Conservation (phyloP, 163 green algal genomes). For the Scenedesmus sp. region DNA sequence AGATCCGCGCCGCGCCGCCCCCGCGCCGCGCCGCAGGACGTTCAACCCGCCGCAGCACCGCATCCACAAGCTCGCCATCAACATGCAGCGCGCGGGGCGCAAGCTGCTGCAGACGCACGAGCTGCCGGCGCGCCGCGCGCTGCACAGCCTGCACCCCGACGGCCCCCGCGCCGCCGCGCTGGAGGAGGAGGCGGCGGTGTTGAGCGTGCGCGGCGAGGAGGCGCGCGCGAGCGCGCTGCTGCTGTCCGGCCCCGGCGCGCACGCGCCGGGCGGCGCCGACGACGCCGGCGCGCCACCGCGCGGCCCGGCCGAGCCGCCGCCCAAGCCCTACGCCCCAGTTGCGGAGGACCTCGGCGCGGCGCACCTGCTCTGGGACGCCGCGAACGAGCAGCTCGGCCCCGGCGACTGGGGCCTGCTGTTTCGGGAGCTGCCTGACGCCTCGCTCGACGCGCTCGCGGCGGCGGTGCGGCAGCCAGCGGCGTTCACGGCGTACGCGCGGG, state of each 20-base stretch:
- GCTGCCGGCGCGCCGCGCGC: slow-evolving; percentile 40
- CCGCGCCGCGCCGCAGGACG: neutral
- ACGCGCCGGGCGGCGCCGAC: too few relatives aligned
- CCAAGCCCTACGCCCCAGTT: neutral
- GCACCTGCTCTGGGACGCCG: slow-evolving; percentile 21
- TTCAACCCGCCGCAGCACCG: slow-evolving; percentile 35
- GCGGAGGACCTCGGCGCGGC: slow-evolving; percentile 31
- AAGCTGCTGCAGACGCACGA: slow-evolving; percentile 60
- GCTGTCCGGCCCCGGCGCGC: too few relatives aligned
- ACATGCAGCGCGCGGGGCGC: slow-evolving; percentile 59
- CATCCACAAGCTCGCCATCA: slow-evolving; percentile 50
- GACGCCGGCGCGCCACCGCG: neutral
- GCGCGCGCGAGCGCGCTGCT: slow-evolving; percentile 4
- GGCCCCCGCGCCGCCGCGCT: slow-evolving; percentile 36
- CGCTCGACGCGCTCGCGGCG: too few relatives aligned
- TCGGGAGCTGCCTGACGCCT: slow-evolving; percentile 19
- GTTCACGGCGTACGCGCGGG: neutral
- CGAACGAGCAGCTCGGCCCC: slow-evolving; percentile 6
- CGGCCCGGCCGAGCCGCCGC: neutral
- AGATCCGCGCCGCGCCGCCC: too few relatives aligned
- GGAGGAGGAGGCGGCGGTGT: slow-evolving; percentile 47
- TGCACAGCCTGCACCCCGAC: slow-evolving; percentile 55
- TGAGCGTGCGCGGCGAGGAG: neutral
- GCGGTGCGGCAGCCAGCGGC: too few relatives aligned
- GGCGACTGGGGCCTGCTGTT: slow-evolving; percentile 45